A percentile compares a stretch with the other conserved stretches of the same genome.
phyloP scores from a whole-genome alignment of 176 grass and related monocot species.

The Microstegium vimineum region DNA sequence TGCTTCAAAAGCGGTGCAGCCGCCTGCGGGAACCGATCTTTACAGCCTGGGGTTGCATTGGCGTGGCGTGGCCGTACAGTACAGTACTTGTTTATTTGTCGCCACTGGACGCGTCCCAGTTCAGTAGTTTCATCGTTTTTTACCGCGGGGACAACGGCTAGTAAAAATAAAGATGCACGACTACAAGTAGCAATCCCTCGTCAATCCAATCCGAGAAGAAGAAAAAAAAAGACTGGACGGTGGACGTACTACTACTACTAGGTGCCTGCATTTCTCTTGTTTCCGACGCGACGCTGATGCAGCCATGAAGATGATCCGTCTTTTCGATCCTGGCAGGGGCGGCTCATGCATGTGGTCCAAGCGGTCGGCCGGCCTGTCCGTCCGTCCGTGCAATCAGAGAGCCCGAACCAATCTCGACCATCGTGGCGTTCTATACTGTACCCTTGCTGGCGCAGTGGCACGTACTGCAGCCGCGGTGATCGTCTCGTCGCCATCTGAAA shows the following conservation, averaged over 20 bases:
- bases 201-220: no score
- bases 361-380: not conserved
- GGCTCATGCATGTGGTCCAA: not conserved
- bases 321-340: not conserved
- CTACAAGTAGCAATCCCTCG: not conserved
- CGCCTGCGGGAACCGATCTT: not conserved
- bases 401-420: not conserved
- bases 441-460: no score
- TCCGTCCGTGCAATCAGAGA: not conserved
- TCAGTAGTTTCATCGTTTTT: no score
- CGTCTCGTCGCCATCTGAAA: not conserved
- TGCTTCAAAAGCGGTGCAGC: not conserved
- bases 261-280: no score
- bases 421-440: no score
- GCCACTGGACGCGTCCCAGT: not conserved
- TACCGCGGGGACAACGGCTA: not conserved
- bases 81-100: not conserved
- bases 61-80: not conserved
- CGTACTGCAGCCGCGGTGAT: not conserved
- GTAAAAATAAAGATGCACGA: not conserved
- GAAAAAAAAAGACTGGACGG: not conserved
- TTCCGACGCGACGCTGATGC: no score
- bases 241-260: no score
- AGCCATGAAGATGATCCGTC: not conserved
- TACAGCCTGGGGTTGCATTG: not conserved